Evolutionary conservation across 495 filamentous ascomycete species (phyloP).

Genomic region (Ramalina peruviana): DNA sequence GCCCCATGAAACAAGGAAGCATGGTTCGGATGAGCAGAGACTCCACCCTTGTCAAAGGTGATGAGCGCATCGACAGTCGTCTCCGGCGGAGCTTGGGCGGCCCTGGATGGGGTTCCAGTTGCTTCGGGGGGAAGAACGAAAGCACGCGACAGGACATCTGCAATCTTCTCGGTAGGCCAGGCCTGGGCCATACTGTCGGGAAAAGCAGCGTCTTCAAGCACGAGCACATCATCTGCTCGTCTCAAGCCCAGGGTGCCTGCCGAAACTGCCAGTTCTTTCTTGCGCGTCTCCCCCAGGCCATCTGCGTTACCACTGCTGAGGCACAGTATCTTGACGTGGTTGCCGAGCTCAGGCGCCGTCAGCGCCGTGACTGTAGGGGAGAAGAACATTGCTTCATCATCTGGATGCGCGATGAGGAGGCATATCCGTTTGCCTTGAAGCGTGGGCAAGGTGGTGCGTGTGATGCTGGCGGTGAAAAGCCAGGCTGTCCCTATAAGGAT

Average conservation of each 20-base stretch:
- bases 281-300: slow-evolving; percentile 67
- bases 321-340: slow-evolving; percentile 88
- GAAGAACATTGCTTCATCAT: slow-evolving; percentile 99
- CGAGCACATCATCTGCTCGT: slow-evolving; percentile 57
- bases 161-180: slow-evolving; percentile 60
- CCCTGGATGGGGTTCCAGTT: not conserved
- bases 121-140: slow-evolving; percentile 1
- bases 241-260: slow-evolving; percentile 62
- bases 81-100: slow-evolving; percentile 20
- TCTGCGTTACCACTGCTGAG: slow-evolving; percentile 82
- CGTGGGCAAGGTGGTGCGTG: slow-evolving; percentile 45
- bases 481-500: slow-evolving; percentile 39
- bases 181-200: slow-evolving; percentile 69
- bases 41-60: slow-evolving; percentile 70
- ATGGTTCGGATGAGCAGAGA: slow-evolving; percentile 86
- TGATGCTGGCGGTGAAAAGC: slow-evolving; percentile 43
- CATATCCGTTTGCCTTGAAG: slow-evolving; percentile 69
- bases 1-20: slow-evolving; percentile 75
- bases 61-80: slow-evolving; percentile 68
- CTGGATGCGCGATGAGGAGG: slow-evolving; percentile 89
- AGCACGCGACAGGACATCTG: slow-evolving; percentile 44
- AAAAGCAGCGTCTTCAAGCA: slow-evolving; percentile 66
- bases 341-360: slow-evolving; percentile 58
- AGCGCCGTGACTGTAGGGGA: slow-evolving; percentile 73
- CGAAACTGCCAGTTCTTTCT: slow-evolving; percentile 68